Base-by-base conservation (phyloP, 106 monocot genomes). In the Triglochin maritima region DNA sequence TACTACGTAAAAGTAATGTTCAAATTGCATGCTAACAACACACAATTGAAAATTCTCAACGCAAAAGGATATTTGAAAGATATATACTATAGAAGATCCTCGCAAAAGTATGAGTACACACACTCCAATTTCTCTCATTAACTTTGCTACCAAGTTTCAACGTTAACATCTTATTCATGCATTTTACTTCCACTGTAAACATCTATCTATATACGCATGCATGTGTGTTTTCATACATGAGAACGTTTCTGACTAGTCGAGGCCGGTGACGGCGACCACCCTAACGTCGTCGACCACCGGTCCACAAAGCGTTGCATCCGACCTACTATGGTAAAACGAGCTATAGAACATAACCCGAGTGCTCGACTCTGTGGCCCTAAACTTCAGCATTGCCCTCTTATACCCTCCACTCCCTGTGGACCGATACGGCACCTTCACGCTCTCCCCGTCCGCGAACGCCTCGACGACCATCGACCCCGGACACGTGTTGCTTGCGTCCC, bases 381-480 rank as follows among this genome's bases (percentile, higher is more conserved):
- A 74, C 55, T 49, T 54, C 44, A 74, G 57, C 57, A 46, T 6
- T 0, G 66, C 74, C 15, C 65, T 52, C 57, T 57, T 67, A 58
- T 66, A 74, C 42, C 74, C 74, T 13, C 74, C 74, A 13, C 10
- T 74, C 1, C 74, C 74, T 49, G 14, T 59, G 13, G 74, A 74
- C 59, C 44, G 17, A 49, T 74, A 74, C 42, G 66, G 66, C 14
- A 74, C 74, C 41, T 74, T 74, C 15, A 74, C 12, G 14, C 45
- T 74, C 9, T 66, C 74, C 49, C 58, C 16, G 43, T 64, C 57
- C 15, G 66, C 74, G 49, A 74, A 74, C 4, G 74, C 66, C 44
- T 74, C 74, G 29, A 74, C 49, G 4, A 74, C 59, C 74, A 74
- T 74, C 14, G 74, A 74, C 53, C 59, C 74, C 0, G n/a, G 49